Evolutionary conservation across 2,329 filamentous ascomycete species (phyloP).

Genomic region (Fusarium armeniacum): DNA sequence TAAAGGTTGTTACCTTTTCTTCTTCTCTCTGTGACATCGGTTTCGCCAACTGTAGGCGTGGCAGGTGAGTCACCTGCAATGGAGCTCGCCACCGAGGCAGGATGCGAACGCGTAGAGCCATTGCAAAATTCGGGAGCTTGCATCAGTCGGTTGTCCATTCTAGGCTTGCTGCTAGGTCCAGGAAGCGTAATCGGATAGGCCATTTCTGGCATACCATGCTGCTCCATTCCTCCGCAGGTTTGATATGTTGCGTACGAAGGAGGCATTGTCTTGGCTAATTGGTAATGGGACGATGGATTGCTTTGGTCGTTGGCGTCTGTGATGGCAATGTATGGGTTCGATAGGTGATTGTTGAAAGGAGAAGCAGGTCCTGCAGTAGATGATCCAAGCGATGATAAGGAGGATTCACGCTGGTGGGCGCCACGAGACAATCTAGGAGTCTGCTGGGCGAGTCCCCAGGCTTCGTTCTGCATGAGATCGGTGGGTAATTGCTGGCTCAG

Average conservation of each 20-base stretch:
- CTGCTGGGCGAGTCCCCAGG: constrained; percentile 58
- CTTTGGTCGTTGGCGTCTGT: constrained; percentile 63
- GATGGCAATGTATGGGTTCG: constrained; percentile 71
- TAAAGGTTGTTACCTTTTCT: constrained; percentile 65
- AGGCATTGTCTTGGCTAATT: constrained; percentile 62
- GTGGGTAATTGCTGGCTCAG: constrained; percentile 46
- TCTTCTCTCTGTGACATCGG: constrained; percentile 63
- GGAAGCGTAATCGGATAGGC: constrained; percentile 59
- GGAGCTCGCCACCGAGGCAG: constrained; percentile 70
- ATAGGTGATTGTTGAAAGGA: constrained; percentile 66
- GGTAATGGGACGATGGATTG: constrained; percentile 59
- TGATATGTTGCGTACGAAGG: constrained; percentile 61
- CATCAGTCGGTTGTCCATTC: constrained; percentile 59
- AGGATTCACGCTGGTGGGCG: constrained; percentile 71
- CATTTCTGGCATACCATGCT: constrained; percentile 56
- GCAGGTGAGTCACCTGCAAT: constrained; percentile 71
- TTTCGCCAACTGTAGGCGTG: constrained; percentile 66
- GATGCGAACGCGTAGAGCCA: constrained; percentile 61
- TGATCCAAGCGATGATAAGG: constrained; percentile 71
- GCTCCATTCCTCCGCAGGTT: constrained; percentile 52
- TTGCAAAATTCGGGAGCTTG: constrained; percentile 62
- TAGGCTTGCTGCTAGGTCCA: constrained; percentile 55
- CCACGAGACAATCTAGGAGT: constrained; percentile 58
- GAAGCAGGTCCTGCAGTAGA: constrained; percentile 70
- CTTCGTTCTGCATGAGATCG: constrained; percentile 60